Evolutionary conservation across 1,284 basidiomycete genomes (phyloP), one percentile per base, ranked within the genome.

Genomic region (Sphagnurus paluster): DNA sequence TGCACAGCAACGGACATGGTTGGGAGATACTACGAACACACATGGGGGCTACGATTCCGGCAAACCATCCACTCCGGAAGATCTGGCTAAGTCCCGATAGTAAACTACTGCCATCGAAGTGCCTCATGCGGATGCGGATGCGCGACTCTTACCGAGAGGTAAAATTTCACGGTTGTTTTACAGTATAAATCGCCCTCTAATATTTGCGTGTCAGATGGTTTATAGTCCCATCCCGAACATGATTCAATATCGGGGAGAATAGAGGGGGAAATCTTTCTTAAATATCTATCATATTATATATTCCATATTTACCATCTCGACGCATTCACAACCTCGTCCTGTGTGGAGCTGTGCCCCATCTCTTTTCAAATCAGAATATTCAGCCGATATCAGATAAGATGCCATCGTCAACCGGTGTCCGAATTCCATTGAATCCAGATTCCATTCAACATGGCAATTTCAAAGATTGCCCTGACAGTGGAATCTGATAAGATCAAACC

Each of bases 41-140:
- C 47, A 65, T 79, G 64, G 57, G 53, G 23, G 55, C 62, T 9
- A 58, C 67, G 7, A 74, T 79, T 45, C 75, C 76, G 0, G 51
- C 52, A 13, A 65, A 65, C 23, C 74, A 75, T 50, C 66, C 64
- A 33, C 63, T 75, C 2, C 70, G 70, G 61, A 61, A 66, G 46
- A 60, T 68, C 0, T 79, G 76, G 76, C 57, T 79, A 55, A 63
- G 63, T 42, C 62, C 69, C 9, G 64, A 64, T 23, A 64, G 61
- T 34, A 61, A 55, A 39, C 63, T 62, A 17, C 66, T 79, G 10
- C 58, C 69, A 7, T 77, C 75, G 2, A 79, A 79, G 56, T 77
- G 76, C 53, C 56, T 79, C 32, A 62, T 79, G 67, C 68, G 75
- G 17, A 79, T 79, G 77, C 67, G 76, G 28, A 65, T 78, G 57